Base-by-base conservation (phyloP, 1,284 basidiomycete genomes). In the Athelia sp. region DNA sequence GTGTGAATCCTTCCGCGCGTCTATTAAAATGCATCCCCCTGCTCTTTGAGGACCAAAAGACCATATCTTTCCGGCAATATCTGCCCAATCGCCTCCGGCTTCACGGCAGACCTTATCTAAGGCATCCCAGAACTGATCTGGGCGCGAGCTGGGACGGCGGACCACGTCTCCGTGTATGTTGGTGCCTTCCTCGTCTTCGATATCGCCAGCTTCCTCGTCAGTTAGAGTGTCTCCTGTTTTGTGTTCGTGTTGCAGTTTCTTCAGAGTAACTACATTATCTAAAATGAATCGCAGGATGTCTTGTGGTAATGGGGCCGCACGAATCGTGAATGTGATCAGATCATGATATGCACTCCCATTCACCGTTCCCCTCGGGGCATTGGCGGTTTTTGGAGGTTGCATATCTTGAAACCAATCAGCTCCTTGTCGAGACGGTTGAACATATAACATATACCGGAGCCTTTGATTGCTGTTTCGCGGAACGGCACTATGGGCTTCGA, bases 401-500 rank as follows among this genome's bases (percentile, higher is more conserved):
- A 98, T 97, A 58, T 98, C 93, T 82, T 51, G 14, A n/a, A 32
- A 49, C 51, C 71, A 50, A 57, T 18, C 24, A 50, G 36, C 21
- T 45, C 29, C 45, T 24, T 35, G 38, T 40, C 49, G 46, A 46
- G 46, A 43, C 19, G 45, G 52, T 11, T 43, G 22, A 43, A 13
- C 17, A 18, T 15, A 22, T 36, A 24, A n/a, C 13, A 54, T 59
- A 47, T 55, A 89, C 91, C 91, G 55, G 74, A 61, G 3, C 75
- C 91, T 59, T 82, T 88, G 26, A 98, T 79, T 0, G 93, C 91
- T 0, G 96, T 98, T 69, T 99, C 97, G 43, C 97, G 80, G 75
- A 98, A 99, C 1, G 97, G 96, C 3, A 99, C 97, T 47, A 99
- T 96, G 0, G 96, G 95, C 58, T 94, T 86, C 1, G 94, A 98